Evolutionary conservation across 805 yeast genomes (phyloP).

Genomic region (Hemisphaericaspora nanyangensis): DNA sequence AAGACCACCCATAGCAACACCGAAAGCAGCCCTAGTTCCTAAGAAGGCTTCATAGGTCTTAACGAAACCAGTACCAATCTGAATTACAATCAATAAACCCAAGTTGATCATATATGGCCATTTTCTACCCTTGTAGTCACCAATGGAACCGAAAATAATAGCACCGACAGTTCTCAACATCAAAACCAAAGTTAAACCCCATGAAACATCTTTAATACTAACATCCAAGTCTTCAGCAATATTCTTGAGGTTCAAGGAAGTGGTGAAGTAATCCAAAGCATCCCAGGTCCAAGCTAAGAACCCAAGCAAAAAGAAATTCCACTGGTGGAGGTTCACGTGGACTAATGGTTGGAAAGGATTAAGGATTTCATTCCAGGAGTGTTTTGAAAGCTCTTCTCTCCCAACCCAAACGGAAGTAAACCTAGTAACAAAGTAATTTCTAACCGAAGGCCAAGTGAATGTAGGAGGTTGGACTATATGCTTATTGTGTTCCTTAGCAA

Average conservation of each 20-base stretch:
- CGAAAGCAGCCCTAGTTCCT: conserved; percentile 61
- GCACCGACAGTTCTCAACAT: conserved; percentile 76
- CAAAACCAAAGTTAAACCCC: conserved; percentile 71
- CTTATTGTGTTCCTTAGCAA: neutral
- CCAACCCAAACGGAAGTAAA: conserved; percentile 47
- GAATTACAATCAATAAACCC: conserved; percentile 45
- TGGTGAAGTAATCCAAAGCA: conserved; percentile 67
- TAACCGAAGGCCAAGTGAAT: conserved; percentile 9
- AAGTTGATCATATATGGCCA: conserved; percentile 59
- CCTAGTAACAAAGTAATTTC: conserved; percentile 41
- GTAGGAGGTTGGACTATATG: conserved; percentile 24
- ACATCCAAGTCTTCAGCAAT: conserved; percentile 48
- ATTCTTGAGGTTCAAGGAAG: conserved; percentile 49
- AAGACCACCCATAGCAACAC: conserved; percentile 70
- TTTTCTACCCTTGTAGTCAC: conserved; percentile 65
- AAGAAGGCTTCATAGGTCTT: conserved; percentile 55
- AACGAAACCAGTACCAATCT: conserved; percentile 65
- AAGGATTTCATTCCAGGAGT: conserved; percentile 35
- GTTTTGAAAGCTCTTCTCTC: conserved; percentile 33
- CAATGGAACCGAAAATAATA: conserved; percentile 55
- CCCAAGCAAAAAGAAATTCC: conserved; percentile 60
- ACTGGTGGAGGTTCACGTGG: conserved; percentile 36
- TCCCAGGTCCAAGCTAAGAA: conserved; percentile 69
- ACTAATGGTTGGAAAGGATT: conserved; percentile 44
- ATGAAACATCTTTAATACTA: conserved; percentile 50